These are phyloP conservation scores for Hamamelis virginiana DNA, from an alignment of 164 flowering plant species.

Conservation along the genomic window DNA sequence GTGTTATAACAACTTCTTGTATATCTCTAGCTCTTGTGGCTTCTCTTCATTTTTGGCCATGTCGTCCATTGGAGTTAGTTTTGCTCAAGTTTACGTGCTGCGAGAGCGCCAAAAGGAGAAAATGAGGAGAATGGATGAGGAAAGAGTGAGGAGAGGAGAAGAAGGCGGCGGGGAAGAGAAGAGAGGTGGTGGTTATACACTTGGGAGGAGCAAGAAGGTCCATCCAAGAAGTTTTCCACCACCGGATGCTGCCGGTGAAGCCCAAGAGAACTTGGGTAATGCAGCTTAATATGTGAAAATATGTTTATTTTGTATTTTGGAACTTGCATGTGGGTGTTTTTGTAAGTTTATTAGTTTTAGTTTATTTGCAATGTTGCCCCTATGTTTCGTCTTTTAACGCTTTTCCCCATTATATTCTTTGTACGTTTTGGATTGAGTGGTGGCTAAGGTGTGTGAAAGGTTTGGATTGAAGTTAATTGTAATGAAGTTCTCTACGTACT, in stretches of 20 bases:
- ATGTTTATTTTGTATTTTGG: not conserved
- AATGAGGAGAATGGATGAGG: slow-evolving; percentile 21
- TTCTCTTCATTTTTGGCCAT: not conserved
- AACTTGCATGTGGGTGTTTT: no score
- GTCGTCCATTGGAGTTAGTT: slow-evolving; percentile 26
- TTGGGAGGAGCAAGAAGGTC: slow-evolving; percentile 9
- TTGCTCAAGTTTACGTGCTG: slow-evolving; percentile 19
- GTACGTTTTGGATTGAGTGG: no score
- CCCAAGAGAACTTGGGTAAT: not conserved
- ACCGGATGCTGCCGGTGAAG: not conserved
- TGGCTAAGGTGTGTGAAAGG: no score
- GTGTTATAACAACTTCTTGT: not conserved
- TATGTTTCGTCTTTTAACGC: no score
- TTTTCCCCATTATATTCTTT: no score
- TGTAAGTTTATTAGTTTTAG: no score
- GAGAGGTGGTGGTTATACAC: not conserved
- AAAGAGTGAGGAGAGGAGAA: slow-evolving; percentile 1
- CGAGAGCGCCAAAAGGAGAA: slow-evolving; percentile 14
- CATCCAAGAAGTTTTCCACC: slow-evolving; percentile 1
- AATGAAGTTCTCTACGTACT: no score
- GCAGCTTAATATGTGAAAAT: slow-evolving; percentile 6
- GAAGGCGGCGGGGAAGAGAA: not conserved
- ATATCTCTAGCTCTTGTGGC: not conserved
- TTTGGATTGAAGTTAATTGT: no score
- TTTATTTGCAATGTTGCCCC: no score